phyloP scores from a whole-genome alignment of 345 rosid genomes.

The Tarenaya hassleriana region DNA sequence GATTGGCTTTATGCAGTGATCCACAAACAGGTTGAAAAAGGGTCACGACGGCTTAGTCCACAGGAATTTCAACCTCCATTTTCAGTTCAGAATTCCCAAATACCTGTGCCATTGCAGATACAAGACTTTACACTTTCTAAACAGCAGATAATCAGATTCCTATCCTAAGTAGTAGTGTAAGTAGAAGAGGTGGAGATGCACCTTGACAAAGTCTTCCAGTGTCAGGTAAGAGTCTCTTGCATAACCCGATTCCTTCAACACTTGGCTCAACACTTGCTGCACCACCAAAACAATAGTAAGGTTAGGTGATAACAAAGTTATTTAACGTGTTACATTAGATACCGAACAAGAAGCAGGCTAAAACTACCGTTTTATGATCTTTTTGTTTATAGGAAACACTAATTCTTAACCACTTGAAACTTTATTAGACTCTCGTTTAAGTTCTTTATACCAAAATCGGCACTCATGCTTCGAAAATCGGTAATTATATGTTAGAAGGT shows the following conservation, averaged over 20 bases:
- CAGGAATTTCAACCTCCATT: conserved; percentile 83
- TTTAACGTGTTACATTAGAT: background rate
- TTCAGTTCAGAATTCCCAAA: conserved; percentile 50
- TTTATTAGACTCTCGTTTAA: no score
- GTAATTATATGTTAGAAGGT: no score
- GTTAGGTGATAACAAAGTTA: background rate
- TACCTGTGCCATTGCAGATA: conserved; percentile 36
- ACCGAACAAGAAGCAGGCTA: conserved; percentile 10
- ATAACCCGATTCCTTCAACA: conserved; percentile 76
- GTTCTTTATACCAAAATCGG: no score
- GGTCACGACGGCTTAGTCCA: conserved; percentile 45
- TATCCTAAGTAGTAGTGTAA: no score
- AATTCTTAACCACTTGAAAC: no score
- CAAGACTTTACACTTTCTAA: conserved; percentile 12
- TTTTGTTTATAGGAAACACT: no score
- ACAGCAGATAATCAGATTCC: no score
- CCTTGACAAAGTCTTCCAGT: conserved; percentile 58
- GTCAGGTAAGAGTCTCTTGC: conserved; percentile 45
- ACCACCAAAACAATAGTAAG: conserved; percentile 21
- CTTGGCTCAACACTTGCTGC: conserved; percentile 66
- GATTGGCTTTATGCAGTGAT: no score
- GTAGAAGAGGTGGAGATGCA: no score
- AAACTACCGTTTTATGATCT: no score
- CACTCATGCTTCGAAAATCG: no score
- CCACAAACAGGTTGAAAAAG: no score